Evolutionary conservation across 2,329 filamentous ascomycete species (phyloP), one percentile per base, ranked within the genome.

Genomic region (Thelonectria discophora): DNA sequence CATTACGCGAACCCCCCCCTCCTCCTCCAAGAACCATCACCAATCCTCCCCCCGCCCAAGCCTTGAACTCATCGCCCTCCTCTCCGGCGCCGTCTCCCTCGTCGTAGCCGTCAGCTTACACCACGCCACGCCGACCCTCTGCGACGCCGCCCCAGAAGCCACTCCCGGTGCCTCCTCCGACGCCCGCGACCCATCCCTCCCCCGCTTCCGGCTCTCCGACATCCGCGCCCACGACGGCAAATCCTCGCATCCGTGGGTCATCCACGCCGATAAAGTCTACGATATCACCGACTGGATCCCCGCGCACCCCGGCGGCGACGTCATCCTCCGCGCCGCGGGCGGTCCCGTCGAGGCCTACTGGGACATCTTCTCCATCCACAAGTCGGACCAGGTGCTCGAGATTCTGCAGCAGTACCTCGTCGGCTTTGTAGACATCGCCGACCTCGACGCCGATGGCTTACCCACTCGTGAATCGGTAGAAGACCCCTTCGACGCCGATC

Each of bases 341-440:
- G 84, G 85, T 39, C 84, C 83, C 56, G 84, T 91, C 51, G 88
- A 91, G 53, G 83, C 85, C 0, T 90, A 90, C 75, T 91, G 88
- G 88, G 80, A 89, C 61, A 89, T 91, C 55, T 91, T 91, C 72
- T 81, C 83, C 48, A 90, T 90, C 60, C 88, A 91, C 77, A 88
- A 90, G 72, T 81, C 83, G 17, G 80, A 85, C 43, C 85, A 90
- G 62, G 87, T 90, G 6, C 82, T 83, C 61, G 86, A 89, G 52
- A 88, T 90, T 42, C 78, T 91, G 0, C 80, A 86, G n/a, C 82
- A 87, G 66, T 91, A 88, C 69, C 77, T 84, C 24, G 87, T 91
- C 48, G 88, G 88, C 27, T 83, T 82, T 48, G 80, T 91, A 3
- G 83, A 90, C 64, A 74, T 76, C 1, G 79, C 77, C 10, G 88